Percentiles rank a stretch among this genome's conserved stretches.
These are phyloP conservation scores for Tricholoma hemisulphureum DNA, from an alignment of 768 basidiomycete species.

Conservation along the genomic window DNA sequence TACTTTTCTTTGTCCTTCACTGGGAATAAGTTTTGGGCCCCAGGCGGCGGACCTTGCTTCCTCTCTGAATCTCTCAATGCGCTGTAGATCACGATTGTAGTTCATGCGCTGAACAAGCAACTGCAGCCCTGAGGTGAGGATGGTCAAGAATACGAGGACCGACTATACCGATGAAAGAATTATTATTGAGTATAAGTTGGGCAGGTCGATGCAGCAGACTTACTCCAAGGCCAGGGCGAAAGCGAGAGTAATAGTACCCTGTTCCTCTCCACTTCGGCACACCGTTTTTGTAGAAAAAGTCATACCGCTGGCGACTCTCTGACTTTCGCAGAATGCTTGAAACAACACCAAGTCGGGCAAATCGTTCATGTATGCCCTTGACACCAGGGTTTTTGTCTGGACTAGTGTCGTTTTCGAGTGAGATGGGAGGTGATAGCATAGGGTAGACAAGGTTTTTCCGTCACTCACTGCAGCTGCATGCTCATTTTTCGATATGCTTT, in stretches of 20 bases:
- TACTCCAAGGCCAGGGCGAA: slow-evolving; percentile 87
- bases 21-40: slow-evolving; percentile 72
- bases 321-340: slow-evolving; percentile 73
- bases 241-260: slow-evolving; percentile 95
- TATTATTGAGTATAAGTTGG: background rate
- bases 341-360: slow-evolving; percentile 88
- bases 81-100: slow-evolving; percentile 66
- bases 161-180: slow-evolving; percentile 44
- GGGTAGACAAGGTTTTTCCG: background rate
- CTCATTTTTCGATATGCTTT: slow-evolving; percentile 93
- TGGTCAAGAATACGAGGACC: slow-evolving; percentile 72
- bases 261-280: slow-evolving; percentile 96
- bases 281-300: slow-evolving; percentile 96
- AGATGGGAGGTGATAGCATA: background rate
- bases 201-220: slow-evolving; percentile 18
- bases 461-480: slow-evolving; percentile 80
- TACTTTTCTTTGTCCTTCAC: slow-evolving; percentile 69
- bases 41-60: slow-evolving; percentile 76
- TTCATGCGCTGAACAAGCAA: slow-evolving; percentile 77
- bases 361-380: slow-evolving; percentile 81
- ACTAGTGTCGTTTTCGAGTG: slow-evolving; percentile 38
- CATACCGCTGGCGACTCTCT: slow-evolving; percentile 80
- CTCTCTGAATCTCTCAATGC: slow-evolving; percentile 58
- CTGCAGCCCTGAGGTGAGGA: slow-evolving; percentile 81
- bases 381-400: slow-evolving; percentile 94